Base-by-base conservation (phyloP, 306 rosid genomes). In the Abrus pulchellus region DNA sequence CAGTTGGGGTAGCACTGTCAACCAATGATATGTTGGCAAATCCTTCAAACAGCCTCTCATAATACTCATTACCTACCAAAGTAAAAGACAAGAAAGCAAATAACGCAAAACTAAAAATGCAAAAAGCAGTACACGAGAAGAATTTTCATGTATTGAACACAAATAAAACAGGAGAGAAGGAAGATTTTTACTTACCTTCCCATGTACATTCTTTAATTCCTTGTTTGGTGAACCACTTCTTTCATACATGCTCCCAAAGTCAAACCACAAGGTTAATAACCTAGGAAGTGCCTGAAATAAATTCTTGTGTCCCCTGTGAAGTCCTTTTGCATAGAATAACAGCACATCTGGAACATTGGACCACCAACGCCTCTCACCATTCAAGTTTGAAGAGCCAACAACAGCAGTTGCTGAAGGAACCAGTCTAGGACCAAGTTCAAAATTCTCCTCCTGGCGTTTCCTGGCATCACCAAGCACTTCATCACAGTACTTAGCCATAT, bases 271-370 rank as follows among this genome's bases (percentile, higher is more conserved):
- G 81, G 99, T 95, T 82, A 95, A 86, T 86, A 95, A 83, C 90
- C 98, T 91, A 63, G 97, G 99, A 85, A 95, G 97, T 85, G 98
- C 99, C 85, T 88, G 99, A 87, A 95, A 95, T 66, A 95, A 91
- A 91, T 91, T 95, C 82, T 87, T 95, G 92, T 95, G 98, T 36
- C 99, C 99, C 86, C 91, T 82, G 82, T 90, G 98, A 87, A 95
- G 93, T 73, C 99, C 99, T 76, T 85, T 95, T 54, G 99, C 99
- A 86, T 95, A 95, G 83, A 89, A 93, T 86, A 91, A 82, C 76
- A 95, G 79, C 57, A 95, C 95, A n/a, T 93, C 99, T 38, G 97
- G 93, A 83, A 95, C 59, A 82, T 88, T 87, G 20, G 90, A 82
- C 97, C 99, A 95, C 99, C 99, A 95, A 74, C 27, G 87, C 88